phyloP scores from a whole-genome alignment of 768 basidiomycete genomes.

The Hypsizygus marmoreus region DNA sequence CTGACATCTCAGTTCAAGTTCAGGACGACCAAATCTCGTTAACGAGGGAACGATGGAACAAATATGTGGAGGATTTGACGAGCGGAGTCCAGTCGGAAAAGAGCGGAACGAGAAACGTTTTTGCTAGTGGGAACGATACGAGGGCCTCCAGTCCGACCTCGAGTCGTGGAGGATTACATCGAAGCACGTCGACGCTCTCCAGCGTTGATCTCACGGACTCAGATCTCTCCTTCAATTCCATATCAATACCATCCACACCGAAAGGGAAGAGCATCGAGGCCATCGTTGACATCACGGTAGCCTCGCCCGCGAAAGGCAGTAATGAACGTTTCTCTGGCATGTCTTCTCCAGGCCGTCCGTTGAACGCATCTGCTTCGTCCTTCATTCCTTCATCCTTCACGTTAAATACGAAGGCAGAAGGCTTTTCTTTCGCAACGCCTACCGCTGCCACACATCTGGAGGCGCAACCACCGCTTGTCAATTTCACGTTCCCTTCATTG shows the following conservation, averaged over 20 bases:
- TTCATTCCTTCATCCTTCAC: conserved; percentile 41
- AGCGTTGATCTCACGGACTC: conserved; percentile 46
- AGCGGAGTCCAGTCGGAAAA: conserved; percentile 12
- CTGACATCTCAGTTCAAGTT: conserved; percentile 23
- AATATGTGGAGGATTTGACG: conserved; percentile 43
- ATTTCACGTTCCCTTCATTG: conserved; percentile 54
- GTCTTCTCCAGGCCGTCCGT: conserved; percentile 28
- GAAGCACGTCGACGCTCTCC: conserved; percentile 38
- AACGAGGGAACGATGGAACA: conserved; percentile 43
- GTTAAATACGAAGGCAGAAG: conserved; percentile 22
- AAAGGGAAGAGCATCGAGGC: conserved; percentile 40
- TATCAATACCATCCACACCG: conserved; percentile 54
- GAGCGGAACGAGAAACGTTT: conserved; percentile 16
- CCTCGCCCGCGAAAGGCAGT: conserved; percentile 28
- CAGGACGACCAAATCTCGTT: conserved; percentile 34
- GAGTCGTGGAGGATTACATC: conserved; percentile 25
- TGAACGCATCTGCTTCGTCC: conserved; percentile 47
- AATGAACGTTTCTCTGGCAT: conserved; percentile 18
- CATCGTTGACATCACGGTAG: conserved; percentile 36
- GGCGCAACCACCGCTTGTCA: conserved; percentile 25
- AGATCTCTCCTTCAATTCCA: conserved; percentile 44
- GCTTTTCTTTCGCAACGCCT: conserved; percentile 22
- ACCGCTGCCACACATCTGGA: conserved; percentile 15
- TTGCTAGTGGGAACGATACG: conserved; percentile 7
- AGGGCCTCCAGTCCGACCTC: conserved; percentile 20